Evolutionary conservation across 805 yeast species (phyloP).

Genomic region (Priceomyces haplophilus): DNA sequence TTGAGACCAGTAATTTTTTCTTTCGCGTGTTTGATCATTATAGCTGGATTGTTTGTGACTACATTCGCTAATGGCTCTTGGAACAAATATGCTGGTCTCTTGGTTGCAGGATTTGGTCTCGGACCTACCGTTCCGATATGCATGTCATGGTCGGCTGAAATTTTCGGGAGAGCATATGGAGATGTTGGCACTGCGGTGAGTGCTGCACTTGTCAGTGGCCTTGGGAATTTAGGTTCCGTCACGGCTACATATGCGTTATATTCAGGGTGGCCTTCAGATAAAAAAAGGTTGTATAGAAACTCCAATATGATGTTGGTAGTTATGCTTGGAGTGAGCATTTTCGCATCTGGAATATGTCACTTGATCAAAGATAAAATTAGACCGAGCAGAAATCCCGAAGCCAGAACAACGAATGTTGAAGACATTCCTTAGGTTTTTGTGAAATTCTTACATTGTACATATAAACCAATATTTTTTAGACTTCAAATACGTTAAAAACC

Average conservation of each 20-base stretch:
- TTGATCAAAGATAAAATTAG: slow-evolving; percentile 31
- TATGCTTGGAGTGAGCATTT: slow-evolving; percentile 70
- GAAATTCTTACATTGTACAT: too few relatives aligned
- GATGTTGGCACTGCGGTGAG: slow-evolving; percentile 84
- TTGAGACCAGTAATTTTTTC: slow-evolving; percentile 63
- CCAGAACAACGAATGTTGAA: background rate
- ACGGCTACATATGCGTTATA: slow-evolving; percentile 83
- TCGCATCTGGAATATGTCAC: slow-evolving; percentile 39
- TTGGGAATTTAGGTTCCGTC: slow-evolving; percentile 80
- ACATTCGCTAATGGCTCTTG: slow-evolving; percentile 73
- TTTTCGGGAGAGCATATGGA: slow-evolving; percentile 67
- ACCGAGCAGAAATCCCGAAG: slow-evolving; percentile 8
- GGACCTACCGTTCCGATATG: slow-evolving; percentile 90
- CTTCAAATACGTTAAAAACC: too few relatives aligned
- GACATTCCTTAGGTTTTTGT: background rate
- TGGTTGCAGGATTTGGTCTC: slow-evolving; percentile 80
- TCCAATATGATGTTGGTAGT: slow-evolving; percentile 83
- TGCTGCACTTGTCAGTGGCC: slow-evolving; percentile 78
- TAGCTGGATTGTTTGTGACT: slow-evolving; percentile 69
- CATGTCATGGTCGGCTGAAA: slow-evolving; percentile 81
- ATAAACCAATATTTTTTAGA: too few relatives aligned
- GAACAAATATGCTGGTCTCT: slow-evolving; percentile 75
- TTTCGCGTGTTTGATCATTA: slow-evolving; percentile 61
- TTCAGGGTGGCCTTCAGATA: slow-evolving; percentile 84
- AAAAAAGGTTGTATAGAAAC: slow-evolving; percentile 54